Conservation (phyloP, 208 protist genomes). For the Sergeia podlipaevii region DNA sequence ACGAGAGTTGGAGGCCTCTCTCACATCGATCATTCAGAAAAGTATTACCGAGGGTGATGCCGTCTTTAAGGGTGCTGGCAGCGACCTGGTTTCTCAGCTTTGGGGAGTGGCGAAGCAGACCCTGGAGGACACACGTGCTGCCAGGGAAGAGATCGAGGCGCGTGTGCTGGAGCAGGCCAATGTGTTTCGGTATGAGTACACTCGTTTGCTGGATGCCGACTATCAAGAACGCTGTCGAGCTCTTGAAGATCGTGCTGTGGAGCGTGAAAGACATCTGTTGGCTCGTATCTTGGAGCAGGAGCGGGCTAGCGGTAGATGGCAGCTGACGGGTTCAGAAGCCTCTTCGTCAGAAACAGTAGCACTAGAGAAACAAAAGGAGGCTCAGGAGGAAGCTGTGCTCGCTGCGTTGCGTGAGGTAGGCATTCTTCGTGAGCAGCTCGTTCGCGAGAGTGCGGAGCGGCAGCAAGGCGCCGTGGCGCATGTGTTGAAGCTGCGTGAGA, state of each 20-base stretch:
- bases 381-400: slow-evolving; percentile 44
- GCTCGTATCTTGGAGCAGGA: slow-evolving; percentile 24
- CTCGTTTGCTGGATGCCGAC: slow-evolving; percentile 39
- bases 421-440: slow-evolving; percentile 31
- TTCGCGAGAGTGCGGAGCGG: slow-evolving; percentile 27
- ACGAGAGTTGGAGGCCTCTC: slow-evolving; percentile 15
- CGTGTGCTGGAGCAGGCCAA: slow-evolving; percentile 37
- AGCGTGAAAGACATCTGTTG: slow-evolving; percentile 25
- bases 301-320: slow-evolving; percentile 15
- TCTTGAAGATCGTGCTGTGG: slow-evolving; percentile 28
- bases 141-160: slow-evolving; percentile 23
- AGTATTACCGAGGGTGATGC: slow-evolving; percentile 16
- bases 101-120: neutral
- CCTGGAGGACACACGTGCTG: slow-evolving; percentile 18
- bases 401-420: slow-evolving; percentile 55
- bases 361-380: too few relatives aligned
- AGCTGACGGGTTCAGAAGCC: slow-evolving; percentile 10
- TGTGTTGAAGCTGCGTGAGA: slow-evolving; percentile 25
- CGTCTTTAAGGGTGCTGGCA: neutral
- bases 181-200: slow-evolving; percentile 41
- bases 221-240: slow-evolving; percentile 19
- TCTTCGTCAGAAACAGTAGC: slow-evolving; percentile 6
- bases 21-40: slow-evolving; percentile 18
- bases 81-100: neutral
- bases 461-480: slow-evolving; percentile 30